These are phyloP conservation scores for Ehretia macrophylla DNA, from an alignment of 257 asterid species.

Conservation along the genomic window DNA sequence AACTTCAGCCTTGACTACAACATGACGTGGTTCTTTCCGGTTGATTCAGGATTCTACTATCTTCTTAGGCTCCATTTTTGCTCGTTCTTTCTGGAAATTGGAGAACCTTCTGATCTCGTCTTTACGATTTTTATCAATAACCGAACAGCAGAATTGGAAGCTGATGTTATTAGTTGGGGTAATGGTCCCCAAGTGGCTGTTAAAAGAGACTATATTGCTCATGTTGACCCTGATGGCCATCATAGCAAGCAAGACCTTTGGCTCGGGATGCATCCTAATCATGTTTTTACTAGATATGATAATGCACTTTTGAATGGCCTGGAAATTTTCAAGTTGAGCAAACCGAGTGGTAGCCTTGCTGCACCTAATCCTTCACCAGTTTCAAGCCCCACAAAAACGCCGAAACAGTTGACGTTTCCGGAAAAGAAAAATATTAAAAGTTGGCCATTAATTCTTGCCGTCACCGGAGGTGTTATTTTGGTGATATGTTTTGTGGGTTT, in stretches of 20 bases:
- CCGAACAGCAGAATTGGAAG: slow-evolving; percentile 5
- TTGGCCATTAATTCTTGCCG: background rate
- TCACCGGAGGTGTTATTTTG: slow-evolving; percentile 22
- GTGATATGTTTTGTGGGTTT: slow-evolving; percentile 16
- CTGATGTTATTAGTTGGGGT: slow-evolving; percentile 25
- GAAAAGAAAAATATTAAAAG: background rate
- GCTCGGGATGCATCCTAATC: slow-evolving; percentile 34
- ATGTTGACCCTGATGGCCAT: slow-evolving; percentile 16
- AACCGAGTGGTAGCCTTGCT: slow-evolving; percentile 27
- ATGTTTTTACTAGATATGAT: background rate
- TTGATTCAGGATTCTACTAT: slow-evolving; percentile 48
- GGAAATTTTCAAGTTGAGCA: slow-evolving; percentile 54
- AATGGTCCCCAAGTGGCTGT: slow-evolving; percentile 27
- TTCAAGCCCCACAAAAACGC: background rate
- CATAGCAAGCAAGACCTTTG: slow-evolving; percentile 17
- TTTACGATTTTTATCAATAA: slow-evolving; percentile 25
- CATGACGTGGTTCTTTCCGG: slow-evolving; percentile 41
- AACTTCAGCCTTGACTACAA: background rate
- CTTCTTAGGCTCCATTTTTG: slow-evolving; percentile 57
- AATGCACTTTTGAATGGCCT: slow-evolving; percentile 55
- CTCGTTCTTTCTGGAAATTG: slow-evolving; percentile 19
- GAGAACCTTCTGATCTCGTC: slow-evolving; percentile 5
- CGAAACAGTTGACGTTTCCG: background rate
- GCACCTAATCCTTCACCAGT: slow-evolving; percentile 36
- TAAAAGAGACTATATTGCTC: slow-evolving; percentile 32